Evolutionary conservation across 148 eudicot genomes (phyloP), one percentile per base, ranked within the genome.

Genomic region (Rhododendron molle): DNA sequence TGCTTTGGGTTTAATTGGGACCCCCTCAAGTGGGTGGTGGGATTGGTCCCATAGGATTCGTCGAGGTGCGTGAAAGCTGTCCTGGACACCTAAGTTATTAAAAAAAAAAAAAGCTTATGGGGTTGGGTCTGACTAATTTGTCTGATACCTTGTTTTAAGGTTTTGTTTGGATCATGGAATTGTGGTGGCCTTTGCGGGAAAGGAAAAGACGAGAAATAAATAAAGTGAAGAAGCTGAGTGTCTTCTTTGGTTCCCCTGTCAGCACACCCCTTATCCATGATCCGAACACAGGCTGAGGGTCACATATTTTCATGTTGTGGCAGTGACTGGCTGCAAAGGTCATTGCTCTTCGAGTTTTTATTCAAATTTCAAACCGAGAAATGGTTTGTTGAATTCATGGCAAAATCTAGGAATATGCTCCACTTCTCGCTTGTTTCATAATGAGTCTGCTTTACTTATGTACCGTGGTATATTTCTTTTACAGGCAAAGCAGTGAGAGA

Each of bases 401-500:
- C 26, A 40, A 26, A 36, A 76, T 76, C 79, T 76, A 44, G 79
- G 30, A 28, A 74, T 23, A 77, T 21, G 26, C 30, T 38, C 50
- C 34, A 5, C 34, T 82, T 40, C 10, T 65, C 7, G 14, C 16
- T 30, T 21, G 20, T 34, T 13, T 60, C 2, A 7, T 11, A 11
- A 4, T 12, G 4, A 26, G 38, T 11, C 18, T 71, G 36, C 38
- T 71, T 60, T 12, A 36, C 28, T 84, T 9, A 44, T 23, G n/a
- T 16, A 14, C 50, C 26, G 26, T 72, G 10, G 34, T 62, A 43
- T 46, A 54, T 18, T 56, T 52, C 43, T 44, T 21, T 44, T 76
- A 21, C 76, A 86, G 88, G 88, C 88, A 23, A 86, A 86, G 82
- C 85, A 76, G 88, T 86, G 65, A 86, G 81, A 73, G 71, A 56